Conservation (phyloP, 345 rosid genomes). For the Eucalyptus grandis region DNA sequence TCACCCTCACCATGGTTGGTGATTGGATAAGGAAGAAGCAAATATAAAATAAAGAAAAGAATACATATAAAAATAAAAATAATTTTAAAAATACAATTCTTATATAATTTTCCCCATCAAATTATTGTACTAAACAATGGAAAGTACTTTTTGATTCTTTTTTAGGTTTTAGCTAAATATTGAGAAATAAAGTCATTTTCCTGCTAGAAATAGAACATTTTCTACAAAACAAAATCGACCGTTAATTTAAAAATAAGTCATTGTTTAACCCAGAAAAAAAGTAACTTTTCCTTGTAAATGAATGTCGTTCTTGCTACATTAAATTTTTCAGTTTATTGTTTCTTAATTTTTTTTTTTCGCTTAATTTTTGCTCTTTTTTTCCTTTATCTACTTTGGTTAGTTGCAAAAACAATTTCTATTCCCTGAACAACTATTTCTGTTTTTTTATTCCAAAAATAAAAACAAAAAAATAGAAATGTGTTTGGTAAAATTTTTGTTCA, state of each 20-base stretch:
- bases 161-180: too few relatives aligned
- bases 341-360: neutral
- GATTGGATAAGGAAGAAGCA: too few relatives aligned
- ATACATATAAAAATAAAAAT: too few relatives aligned
- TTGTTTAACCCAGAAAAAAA: neutral
- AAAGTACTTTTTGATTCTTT: too few relatives aligned
- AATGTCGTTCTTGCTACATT: neutral
- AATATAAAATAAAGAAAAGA: too few relatives aligned
- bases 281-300: neutral
- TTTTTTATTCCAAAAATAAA: fast-evolving
- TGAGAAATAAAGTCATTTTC: too few relatives aligned
- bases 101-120: too few relatives aligned
- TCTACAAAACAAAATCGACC: fast-evolving
- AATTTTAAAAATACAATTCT: too few relatives aligned
- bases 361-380: neutral
- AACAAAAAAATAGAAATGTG: fast-evolving
- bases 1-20: fast-evolving
- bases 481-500: too few relatives aligned
- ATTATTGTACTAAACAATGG: too few relatives aligned
- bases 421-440: fast-evolving
- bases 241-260: neutral
- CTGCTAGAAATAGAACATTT: too few relatives aligned
- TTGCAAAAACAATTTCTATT: neutral
- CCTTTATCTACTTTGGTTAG: neutral
- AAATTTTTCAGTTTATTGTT: neutral